Conservation (phyloP, 192 early-diverging fungal species). For the Jimgerdemannia flammicorona region DNA sequence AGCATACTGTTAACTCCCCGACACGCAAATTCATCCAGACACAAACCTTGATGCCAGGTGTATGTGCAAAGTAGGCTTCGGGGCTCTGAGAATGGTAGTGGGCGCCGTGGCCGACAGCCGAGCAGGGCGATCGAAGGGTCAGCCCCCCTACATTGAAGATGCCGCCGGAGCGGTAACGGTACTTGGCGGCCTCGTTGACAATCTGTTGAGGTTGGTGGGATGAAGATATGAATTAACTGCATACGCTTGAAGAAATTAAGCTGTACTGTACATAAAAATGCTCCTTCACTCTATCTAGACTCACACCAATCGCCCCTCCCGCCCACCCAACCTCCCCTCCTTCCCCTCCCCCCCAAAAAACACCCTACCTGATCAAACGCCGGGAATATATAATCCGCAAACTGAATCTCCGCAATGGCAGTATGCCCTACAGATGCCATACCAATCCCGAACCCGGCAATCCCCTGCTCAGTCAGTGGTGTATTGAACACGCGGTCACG, state of each 20-base stretch:
- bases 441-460: constrained; percentile 94
- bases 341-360: too few relatives aligned
- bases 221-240: too few relatives aligned
- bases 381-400: constrained; percentile 98
- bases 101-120: constrained; percentile 96
- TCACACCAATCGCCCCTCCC: neutral
- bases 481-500: constrained; percentile 95
- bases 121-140: constrained; percentile 86
- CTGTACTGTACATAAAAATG: neutral
- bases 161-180: constrained; percentile 92
- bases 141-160: constrained; percentile 87
- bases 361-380: constrained; percentile 88
- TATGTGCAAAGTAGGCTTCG: constrained; percentile 94
- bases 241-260: neutral
- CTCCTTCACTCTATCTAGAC: neutral
- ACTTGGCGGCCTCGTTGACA: constrained; percentile 98
- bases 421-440: constrained; percentile 93
- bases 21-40: neutral
- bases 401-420: constrained; percentile 98
- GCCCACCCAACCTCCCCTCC: too few relatives aligned
- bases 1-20: neutral
- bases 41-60: constrained; percentile 80
- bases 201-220: constrained; percentile 38
- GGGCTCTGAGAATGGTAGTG: constrained; percentile 94
- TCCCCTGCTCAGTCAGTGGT: constrained; percentile 92